Evolutionary conservation across 2,329 filamentous ascomycete genomes (phyloP), one percentile per base, ranked within the genome.

Genomic region (Podosphaera fusca): DNA sequence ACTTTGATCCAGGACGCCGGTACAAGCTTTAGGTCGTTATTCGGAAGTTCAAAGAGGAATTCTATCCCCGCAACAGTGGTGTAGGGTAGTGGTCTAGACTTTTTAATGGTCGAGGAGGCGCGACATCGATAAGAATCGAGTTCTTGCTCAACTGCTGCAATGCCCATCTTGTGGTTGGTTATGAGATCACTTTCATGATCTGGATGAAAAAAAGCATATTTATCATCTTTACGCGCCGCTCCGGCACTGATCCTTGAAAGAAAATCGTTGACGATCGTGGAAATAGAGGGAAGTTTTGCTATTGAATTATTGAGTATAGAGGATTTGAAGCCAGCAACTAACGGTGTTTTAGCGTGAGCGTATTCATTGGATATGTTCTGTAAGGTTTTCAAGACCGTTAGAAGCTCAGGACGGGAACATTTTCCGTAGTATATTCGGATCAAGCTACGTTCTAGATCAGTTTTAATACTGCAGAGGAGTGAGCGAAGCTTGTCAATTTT

Each of bases 371-470:
- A 79, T 51, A 96, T 87, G 58, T 75, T 78, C 64, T 95, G 88
- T 58, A 98, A 74, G 0, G 85, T 85, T 68, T 96, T 89, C 1
- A 98, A 74, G 3, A 94, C 83, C 0, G 79, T 80, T 1, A 96
- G 74, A 3, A 98, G 79, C 69, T 98, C 92, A 0, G 89, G 84
- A 0, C 92, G 81, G 0, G 86, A 85, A 68, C 89, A 96, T 71
- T 94, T 95, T 55, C 89, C 88, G 69, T 98, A 98, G 72, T 96
- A 98, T 59, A 98, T 94, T 50, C 92, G 80, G 64, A 96, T 89
- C 51, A 98, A 74, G 60, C 86, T 92, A 63, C 92, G 88, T 70
- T 98, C 92, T 4, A 98, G 78, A 66, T 98, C 92, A 4, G 78
- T 81, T 66, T 77, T 87, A 60, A 84, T 82, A 59, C 76, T 83